Evolutionary conservation across 176 grass and related monocot species (phyloP).

Genomic region (Ensete ventricosum): DNA sequence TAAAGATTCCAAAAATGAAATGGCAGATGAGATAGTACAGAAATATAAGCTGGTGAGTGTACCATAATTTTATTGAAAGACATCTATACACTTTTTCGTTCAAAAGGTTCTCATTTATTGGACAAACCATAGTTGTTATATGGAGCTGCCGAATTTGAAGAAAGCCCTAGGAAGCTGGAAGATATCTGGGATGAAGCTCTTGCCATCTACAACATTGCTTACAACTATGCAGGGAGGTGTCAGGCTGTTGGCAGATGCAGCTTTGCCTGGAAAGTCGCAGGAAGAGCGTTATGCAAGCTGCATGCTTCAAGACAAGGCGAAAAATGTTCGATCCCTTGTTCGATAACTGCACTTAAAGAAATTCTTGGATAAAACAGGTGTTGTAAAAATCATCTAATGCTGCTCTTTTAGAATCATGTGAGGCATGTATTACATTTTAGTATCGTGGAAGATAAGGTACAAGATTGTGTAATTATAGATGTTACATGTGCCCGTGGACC

Average conservation of each 20-base stretch:
- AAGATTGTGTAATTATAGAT: too few relatives aligned
- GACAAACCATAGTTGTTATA: conserved; percentile 36
- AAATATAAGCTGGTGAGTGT: conserved; percentile 45
- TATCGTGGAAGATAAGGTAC: too few relatives aligned
- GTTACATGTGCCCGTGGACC: too few relatives aligned
- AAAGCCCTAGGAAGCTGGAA: not conserved
- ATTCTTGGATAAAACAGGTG: not conserved
- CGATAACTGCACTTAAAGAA: conserved; percentile 2
- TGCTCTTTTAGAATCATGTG: too few relatives aligned
- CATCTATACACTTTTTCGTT: not conserved
- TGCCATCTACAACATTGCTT: conserved; percentile 40
- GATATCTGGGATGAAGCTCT: conserved; percentile 39
- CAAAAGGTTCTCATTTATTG: not conserved
- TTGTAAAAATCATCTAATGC: too few relatives aligned
- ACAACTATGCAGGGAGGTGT: conserved; percentile 10
- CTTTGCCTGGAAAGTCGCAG: conserved; percentile 59
- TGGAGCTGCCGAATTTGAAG: conserved; percentile 29
- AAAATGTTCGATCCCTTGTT: conserved; percentile 4
- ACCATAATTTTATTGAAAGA: not conserved
- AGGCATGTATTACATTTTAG: too few relatives aligned
- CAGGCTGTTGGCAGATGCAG: conserved; percentile 17
- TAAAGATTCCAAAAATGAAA: conserved; percentile 13
- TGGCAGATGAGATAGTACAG: conserved; percentile 27
- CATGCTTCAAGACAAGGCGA: conserved; percentile 1
- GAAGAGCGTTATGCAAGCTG: conserved; percentile 27